Conservation (phyloP, 140 eudicot species). For the Cichorium intybus region DNA sequence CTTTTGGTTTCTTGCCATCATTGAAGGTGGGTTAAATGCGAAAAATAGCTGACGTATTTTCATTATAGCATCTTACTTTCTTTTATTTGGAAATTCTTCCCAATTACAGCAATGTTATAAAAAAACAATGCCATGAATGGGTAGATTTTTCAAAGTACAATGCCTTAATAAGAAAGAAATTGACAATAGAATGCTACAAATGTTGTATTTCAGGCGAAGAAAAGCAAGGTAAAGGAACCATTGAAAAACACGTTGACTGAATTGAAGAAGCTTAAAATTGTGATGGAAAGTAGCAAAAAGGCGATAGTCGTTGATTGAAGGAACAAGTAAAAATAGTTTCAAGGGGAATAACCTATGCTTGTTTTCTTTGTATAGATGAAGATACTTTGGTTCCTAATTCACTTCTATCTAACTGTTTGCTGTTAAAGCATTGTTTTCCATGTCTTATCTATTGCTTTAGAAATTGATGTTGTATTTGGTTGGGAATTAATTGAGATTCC, state of each 20-base stretch:
- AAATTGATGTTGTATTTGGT: background rate
- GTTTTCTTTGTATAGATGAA: constrained; percentile 19
- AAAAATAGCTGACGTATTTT: background rate
- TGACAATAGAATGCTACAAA: background rate
- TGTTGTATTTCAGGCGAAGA: constrained; percentile 49
- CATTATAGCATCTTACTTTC: background rate
- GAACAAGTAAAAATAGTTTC: constrained; percentile 9
- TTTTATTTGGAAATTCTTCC: no score
- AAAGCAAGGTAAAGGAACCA: constrained; percentile 49
- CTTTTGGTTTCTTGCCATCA: constrained; percentile 77
- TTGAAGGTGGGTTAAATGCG: constrained; percentile 60
- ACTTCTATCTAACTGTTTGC: constrained; percentile 14
- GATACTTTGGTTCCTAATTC: background rate
- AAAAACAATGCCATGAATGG: background rate
- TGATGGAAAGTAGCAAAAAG: constrained; percentile 26
- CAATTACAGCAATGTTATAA: background rate
- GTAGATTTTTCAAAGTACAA: no score
- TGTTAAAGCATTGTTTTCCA: background rate
- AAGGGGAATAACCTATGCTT: background rate
- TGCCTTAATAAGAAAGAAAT: no score
- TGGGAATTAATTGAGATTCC: background rate
- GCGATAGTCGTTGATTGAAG: constrained; percentile 20
- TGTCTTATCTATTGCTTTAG: constrained; percentile 5
- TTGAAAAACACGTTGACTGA: constrained; percentile 50
- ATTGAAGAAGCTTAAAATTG: constrained; percentile 43